These are phyloP conservation scores for Trifolium pratense DNA, from an alignment of 306 rosid genomes.

Conservation along the genomic window DNA sequence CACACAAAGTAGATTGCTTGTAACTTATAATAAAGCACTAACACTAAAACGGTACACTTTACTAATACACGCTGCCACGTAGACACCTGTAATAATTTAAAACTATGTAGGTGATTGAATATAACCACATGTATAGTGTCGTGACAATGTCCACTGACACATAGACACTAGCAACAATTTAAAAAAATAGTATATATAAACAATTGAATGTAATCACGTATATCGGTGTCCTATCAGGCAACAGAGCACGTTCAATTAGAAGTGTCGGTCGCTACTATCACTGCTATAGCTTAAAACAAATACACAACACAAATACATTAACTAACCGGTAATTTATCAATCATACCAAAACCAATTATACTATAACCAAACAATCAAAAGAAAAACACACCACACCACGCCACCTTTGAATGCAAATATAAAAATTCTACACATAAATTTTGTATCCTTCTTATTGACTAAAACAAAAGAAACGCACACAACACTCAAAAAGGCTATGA, in stretches of 20 bases:
- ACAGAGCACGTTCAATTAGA: not conserved
- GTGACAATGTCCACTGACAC: not conserved
- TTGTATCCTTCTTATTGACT: not conserved
- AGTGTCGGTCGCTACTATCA: not conserved
- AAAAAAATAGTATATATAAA: not conserved
- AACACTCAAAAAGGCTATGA: conserved; percentile 12
- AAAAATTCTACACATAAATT: not conserved
- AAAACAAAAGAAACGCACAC: not conserved
- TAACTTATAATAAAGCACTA: not conserved
- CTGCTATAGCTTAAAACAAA: not conserved
- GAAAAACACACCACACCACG: not conserved
- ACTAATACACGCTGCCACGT: not conserved
- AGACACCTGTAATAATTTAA: not conserved
- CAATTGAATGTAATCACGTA: not conserved
- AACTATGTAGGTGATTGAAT: not conserved
- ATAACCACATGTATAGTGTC: not conserved
- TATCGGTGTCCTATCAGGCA: not conserved
- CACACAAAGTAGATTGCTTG: not conserved
- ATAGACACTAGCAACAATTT: not conserved
- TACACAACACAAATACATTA: conserved; percentile 4
- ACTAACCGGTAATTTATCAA: not conserved
- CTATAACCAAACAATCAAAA: not conserved
- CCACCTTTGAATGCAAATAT: not conserved
- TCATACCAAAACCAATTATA: not conserved
- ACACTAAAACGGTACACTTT: not conserved